Base-by-base conservation (phyloP, 108 stramenopile genomes). In the Pseudonitzschia pungens region DNA sequence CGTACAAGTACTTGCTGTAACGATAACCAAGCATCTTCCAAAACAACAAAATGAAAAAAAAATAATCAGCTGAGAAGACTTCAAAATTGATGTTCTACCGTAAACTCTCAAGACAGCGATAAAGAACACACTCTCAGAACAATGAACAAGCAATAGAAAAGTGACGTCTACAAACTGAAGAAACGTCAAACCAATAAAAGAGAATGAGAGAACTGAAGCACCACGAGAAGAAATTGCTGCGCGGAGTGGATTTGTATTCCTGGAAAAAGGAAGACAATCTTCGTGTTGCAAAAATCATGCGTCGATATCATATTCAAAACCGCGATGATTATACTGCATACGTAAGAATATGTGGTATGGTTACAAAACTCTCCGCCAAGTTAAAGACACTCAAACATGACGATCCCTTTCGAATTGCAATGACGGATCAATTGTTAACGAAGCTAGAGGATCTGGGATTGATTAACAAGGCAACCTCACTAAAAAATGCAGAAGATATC, bases 191-290 rank as follows among this genome's bases (percentile, higher is more conserved):
- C 36, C 4, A 36, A 36, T 48, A 48, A 33, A n/a, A 0, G 0
- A 79, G 9, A 4, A 95, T 95, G 94, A 82, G 94, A 77, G 77
- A 97, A 81, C 87, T 99, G 16, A 98, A 98, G 81, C 81, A 97
- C 72, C 99, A 99, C 68, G 98, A 99, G 76, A 93, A 98, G 83
- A 98, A 98, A 73, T 93, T 99, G 9, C 83, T 99, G 26, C 96
- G 97, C 31, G 98, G 98, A 77, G 98, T 99, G 36, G 94, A 95
- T 65, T 92, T 99, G 71, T 94, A 98, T 72, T 87, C 94, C 62
- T 99, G 97, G 97, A 98, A 97, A 68, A 82, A 86, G 21, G 99
- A 98, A 69, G 93, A 95, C 74, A 98, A 97, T 72, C 79, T 98
- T 27, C 93, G 96, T 12, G 97, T 96, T 10, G 93, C 97, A 20